phyloP scores from a whole-genome alignment of 2,329 filamentous ascomycete genomes.

The Orbilia brochopaga region DNA sequence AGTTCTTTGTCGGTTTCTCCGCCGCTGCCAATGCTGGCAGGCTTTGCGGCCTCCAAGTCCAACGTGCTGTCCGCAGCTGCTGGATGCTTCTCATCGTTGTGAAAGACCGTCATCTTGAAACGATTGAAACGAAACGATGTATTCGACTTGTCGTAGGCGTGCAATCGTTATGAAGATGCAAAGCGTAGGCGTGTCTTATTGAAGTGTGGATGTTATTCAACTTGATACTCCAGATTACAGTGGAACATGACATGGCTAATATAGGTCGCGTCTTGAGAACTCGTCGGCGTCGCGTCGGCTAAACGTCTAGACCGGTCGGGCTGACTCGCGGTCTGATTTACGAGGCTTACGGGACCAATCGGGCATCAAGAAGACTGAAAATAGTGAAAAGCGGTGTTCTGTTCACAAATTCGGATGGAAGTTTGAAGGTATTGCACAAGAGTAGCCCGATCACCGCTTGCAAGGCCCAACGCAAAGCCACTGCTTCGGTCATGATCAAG shows the following conservation, averaged over 20 bases:
- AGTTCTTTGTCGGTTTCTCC: constrained; percentile 4
- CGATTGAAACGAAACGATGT: background rate
- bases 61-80: constrained; percentile 3
- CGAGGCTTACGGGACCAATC: too few species aligned
- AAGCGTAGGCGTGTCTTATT: background rate
- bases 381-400: background rate
- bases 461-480: background rate
- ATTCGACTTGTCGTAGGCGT: background rate
- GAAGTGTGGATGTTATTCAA: background rate
- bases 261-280: background rate
- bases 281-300: background rate
- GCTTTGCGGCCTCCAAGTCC: constrained; percentile 20
- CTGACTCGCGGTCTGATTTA: too few species aligned
- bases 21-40: constrained; percentile 9
- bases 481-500: background rate
- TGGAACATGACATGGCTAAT: background rate
- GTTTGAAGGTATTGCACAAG: background rate
- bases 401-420: background rate
- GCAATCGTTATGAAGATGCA: background rate
- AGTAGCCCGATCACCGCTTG: background rate
- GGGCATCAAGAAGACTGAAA: background rate
- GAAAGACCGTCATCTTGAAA: constrained; percentile 3
- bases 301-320: constrained; percentile 1
- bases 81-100: constrained; percentile 11
- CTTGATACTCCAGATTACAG: background rate